Conservation (phyloP, 257 asterid genomes). For the Capsicum chinense region DNA sequence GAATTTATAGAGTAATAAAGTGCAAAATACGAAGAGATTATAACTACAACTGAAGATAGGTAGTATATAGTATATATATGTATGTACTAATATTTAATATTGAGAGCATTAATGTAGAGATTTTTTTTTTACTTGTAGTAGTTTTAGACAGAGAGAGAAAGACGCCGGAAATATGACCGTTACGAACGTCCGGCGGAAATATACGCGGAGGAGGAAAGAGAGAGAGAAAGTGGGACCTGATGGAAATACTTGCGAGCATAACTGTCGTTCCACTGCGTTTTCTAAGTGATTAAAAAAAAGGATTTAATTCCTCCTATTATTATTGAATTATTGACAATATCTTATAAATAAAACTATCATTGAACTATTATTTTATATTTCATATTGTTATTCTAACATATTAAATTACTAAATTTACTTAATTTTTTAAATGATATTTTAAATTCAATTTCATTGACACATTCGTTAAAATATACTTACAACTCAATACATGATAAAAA, state of each 20-base stretch:
- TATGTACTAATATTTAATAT: background rate
- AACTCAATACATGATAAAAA: too few relatives aligned
- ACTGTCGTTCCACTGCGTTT: conserved; percentile 42
- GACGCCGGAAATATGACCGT: conserved; percentile 52
- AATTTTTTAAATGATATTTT: too few relatives aligned
- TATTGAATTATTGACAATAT: too few relatives aligned
- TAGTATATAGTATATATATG: too few relatives aligned
- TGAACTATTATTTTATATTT: too few relatives aligned
- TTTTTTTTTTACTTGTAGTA: conserved; percentile 27
- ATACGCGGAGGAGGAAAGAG: conserved; percentile 33
- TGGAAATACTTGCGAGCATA: conserved; percentile 46
- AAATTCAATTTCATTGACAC: too few relatives aligned
- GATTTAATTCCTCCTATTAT: too few relatives aligned
- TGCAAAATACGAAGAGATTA: conserved; percentile 13
- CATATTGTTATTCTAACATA: too few relatives aligned
- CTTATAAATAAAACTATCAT: too few relatives aligned
- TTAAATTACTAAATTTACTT: too few relatives aligned
- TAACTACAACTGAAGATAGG: too few relatives aligned
- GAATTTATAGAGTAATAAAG: conserved; percentile 22
- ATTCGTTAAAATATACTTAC: too few relatives aligned
- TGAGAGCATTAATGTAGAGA: conserved; percentile 19
- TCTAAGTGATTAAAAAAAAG: conserved; percentile 28
- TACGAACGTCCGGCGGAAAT: conserved; percentile 44
- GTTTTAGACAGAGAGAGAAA: conserved; percentile 41
- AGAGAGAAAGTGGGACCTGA: conserved; percentile 31